Conservation (phyloP, 192 early-diverging fungal species). For the Entomortierella lignicola region DNA sequence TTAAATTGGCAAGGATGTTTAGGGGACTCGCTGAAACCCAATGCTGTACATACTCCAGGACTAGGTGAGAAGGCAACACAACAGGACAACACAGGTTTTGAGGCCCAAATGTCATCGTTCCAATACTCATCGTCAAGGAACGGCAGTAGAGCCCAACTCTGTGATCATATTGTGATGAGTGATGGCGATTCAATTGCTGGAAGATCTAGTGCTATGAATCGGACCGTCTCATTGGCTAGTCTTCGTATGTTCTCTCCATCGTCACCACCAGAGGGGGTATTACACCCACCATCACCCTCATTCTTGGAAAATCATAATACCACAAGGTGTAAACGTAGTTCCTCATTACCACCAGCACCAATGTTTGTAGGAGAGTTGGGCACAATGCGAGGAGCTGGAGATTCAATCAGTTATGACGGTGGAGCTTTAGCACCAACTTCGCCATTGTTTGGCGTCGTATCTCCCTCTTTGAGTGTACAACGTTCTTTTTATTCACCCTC, state of each 20-base stretch:
- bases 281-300: not conserved
- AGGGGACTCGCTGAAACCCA: not conserved
- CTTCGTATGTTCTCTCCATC: conserved; percentile 8
- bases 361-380: not conserved
- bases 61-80: not conserved
- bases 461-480: conserved; percentile 12
- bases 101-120: not conserved
- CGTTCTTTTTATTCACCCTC: not conserved
- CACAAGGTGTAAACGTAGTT: conserved; percentile 23
- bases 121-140: not conserved
- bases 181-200: not conserved
- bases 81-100: not conserved
- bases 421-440: not conserved
- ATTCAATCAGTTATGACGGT: not conserved
- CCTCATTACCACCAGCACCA: conserved; percentile 29
- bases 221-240: conserved; percentile 2
- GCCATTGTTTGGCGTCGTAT: not conserved
- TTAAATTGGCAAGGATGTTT: conserved; percentile 35
- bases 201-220: not conserved
- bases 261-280: not conserved
- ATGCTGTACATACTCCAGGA: not conserved
- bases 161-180: not conserved
- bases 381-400: not conserved
- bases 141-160: not conserved
- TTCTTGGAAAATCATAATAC: not conserved